phyloP scores from a whole-genome alignment of 2,329 filamentous ascomycete genomes.

The Fusarium sp. region DNA sequence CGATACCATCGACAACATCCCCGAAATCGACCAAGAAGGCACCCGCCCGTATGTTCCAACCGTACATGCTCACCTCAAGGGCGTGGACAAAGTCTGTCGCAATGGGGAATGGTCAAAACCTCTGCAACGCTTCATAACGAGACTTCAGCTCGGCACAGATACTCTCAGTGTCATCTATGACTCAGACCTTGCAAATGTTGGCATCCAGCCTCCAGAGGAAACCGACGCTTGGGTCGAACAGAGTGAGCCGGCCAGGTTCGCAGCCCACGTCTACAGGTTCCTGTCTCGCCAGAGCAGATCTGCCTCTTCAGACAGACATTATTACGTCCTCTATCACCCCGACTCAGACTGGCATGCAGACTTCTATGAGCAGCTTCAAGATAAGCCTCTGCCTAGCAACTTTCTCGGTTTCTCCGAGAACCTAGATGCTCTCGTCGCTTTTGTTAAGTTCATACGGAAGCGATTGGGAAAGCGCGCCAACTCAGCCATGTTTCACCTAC shows the following conservation, averaged over 20 bases:
- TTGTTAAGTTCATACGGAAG: constrained; percentile 31
- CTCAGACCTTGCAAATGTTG: constrained; percentile 28
- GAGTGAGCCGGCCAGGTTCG: constrained; percentile 30
- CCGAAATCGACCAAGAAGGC: constrained; percentile 15
- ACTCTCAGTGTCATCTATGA: constrained; percentile 35
- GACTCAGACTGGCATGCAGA: constrained; percentile 36
- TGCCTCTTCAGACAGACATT: constrained; percentile 28
- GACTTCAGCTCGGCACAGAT: constrained; percentile 28
- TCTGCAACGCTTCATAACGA: constrained; percentile 30
- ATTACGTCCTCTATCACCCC: constrained; percentile 38
- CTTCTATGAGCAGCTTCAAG: constrained; percentile 31
- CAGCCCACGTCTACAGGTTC: constrained; percentile 32
- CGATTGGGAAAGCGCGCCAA: constrained; percentile 33
- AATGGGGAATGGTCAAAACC: constrained; percentile 35
- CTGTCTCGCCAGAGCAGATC: constrained; percentile 29
- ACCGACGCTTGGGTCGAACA: constrained; percentile 26
- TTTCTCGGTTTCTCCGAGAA: constrained; percentile 39
- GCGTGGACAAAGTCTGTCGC: constrained; percentile 32
- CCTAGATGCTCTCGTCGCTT: constrained; percentile 36
- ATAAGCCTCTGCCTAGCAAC: constrained; percentile 34
- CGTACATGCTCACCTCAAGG: constrained; percentile 31
- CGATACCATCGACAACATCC: constrained; percentile 10
- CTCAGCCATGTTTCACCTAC: constrained; percentile 34
- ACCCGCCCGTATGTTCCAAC: constrained; percentile 16
- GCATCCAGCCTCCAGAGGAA: constrained; percentile 34